A percentile compares a stretch with the other conserved stretches of the same genome.
Evolutionary conservation across 83 land plant genomes (phyloP).

Genomic region (Picea engelmannii): DNA sequence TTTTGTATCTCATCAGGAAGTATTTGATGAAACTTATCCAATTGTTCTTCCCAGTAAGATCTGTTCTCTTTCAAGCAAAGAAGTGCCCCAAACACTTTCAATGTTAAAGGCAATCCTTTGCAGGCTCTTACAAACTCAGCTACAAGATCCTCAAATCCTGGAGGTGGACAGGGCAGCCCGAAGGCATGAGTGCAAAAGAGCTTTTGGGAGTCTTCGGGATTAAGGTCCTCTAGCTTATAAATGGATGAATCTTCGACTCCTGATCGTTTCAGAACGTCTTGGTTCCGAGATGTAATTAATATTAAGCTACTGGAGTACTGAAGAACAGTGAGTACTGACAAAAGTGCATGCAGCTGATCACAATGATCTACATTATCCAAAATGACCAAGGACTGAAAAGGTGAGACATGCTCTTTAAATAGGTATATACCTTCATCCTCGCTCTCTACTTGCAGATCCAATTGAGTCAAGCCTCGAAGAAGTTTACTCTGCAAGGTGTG

Average conservation of each 20-base stretch:
- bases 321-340: not conserved
- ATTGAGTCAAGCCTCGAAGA: too few relatives aligned
- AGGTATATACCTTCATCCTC: too few relatives aligned
- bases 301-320: not conserved
- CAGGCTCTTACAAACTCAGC: too few relatives aligned
- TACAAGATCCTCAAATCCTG: not conserved
- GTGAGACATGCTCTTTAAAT: too few relatives aligned
- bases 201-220: not conserved
- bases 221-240: not conserved
- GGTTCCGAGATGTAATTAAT: not conserved
- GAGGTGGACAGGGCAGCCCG: too few relatives aligned
- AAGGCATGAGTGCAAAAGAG: not conserved
- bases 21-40: not conserved
- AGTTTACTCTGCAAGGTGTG: too few relatives aligned
- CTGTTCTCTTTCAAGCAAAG: not conserved
- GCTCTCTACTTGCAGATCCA: too few relatives aligned
- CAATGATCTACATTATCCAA: not conserved
- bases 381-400: not conserved
- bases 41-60: not conserved
- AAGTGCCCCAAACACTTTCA: not conserved
- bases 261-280: not conserved
- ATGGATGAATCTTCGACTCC: not conserved
- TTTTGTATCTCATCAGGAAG: not conserved
- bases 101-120: not conserved
- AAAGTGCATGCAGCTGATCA: not conserved